These are phyloP conservation scores for Durotheca rogersii DNA, from an alignment of 495 filamentous ascomycete species.

Conservation along the genomic window DNA sequence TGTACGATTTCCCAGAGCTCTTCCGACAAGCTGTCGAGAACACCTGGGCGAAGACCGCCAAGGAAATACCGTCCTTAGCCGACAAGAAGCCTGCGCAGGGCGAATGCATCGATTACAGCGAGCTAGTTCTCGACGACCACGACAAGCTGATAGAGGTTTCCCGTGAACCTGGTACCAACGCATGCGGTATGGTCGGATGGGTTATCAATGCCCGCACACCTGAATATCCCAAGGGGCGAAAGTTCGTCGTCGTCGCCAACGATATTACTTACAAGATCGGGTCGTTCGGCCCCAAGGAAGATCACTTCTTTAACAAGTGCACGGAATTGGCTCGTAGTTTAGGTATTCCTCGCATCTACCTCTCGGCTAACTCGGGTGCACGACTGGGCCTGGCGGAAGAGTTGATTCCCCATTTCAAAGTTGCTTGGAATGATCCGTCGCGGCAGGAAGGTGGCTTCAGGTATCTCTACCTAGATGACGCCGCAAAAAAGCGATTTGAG, in stretches of 20 bases:
- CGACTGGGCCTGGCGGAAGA: conserved; percentile 96
- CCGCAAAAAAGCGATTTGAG: conserved; percentile 84
- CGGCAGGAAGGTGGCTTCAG: conserved; percentile 93
- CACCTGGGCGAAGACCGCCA: conserved; percentile 75
- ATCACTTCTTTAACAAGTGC: conserved; percentile 98
- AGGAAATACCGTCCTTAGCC: conserved; percentile 67
- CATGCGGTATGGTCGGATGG: conserved; percentile 98
- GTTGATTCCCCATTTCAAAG: conserved; percentile 92
- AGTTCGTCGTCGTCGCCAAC: conserved; percentile 96
- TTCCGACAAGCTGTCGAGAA: conserved; percentile 98
- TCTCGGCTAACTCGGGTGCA: conserved; percentile 99
- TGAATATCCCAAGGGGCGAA: conserved; percentile 90
- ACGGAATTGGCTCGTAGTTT: conserved; percentile 90
- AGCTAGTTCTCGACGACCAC: conserved; percentile 89
- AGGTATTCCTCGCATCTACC: conserved; percentile 93
- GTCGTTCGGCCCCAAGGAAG: conserved; percentile 93
- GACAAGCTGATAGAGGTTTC: conserved; percentile 90
- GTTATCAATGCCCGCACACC: conserved; percentile 93
- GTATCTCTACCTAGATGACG: conserved; percentile 93
- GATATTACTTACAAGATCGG: conserved; percentile 99
- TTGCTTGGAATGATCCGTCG: conserved; percentile 86
- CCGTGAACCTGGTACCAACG: conserved; percentile 92
- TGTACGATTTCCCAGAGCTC: conserved; percentile 99
- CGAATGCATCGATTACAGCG: conserved; percentile 93
- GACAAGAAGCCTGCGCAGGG: conserved; percentile 80